phyloP scores from a whole-genome alignment of 1,284 basidiomycete genomes.

The Singerocomus inundabilis region DNA sequence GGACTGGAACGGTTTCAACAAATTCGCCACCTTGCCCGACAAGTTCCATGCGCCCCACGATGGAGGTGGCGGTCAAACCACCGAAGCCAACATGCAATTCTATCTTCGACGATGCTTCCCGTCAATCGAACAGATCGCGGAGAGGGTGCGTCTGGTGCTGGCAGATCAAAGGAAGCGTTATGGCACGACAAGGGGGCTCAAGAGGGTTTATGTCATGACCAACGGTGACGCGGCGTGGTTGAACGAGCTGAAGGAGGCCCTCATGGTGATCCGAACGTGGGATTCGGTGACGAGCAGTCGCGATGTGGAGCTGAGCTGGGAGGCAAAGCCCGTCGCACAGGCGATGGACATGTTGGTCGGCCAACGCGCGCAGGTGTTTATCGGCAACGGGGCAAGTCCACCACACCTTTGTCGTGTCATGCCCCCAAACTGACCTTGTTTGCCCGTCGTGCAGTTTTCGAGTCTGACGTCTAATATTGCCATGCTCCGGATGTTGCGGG shows the following conservation, averaged over 20 bases:
- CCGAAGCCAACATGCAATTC: conserved; percentile 27
- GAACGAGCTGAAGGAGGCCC: conserved; percentile 32
- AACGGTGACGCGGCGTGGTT: conserved; percentile 39
- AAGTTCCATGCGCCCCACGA: conserved; percentile 33
- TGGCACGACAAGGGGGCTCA: conserved; percentile 26
- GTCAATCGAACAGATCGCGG: conserved; percentile 43
- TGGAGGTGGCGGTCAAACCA: conserved; percentile 23
- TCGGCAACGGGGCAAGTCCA: conserved; percentile 57
- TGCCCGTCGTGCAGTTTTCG: too few relatives aligned
- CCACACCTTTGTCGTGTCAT: too few relatives aligned
- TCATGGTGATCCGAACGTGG: conserved; percentile 34
- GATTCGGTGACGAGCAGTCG: conserved; percentile 44
- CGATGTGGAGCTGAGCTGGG: conserved; percentile 44
- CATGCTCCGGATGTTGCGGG: conserved; percentile 47
- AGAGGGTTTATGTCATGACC: conserved; percentile 43
- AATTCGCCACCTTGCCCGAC: conserved; percentile 41
- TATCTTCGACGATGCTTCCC: conserved; percentile 52
- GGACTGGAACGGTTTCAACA: conserved; percentile 43
- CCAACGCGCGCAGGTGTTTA: conserved; percentile 47
- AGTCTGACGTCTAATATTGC: conserved; percentile 55
- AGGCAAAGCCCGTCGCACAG: conserved; percentile 47
- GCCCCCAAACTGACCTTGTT: too few relatives aligned
- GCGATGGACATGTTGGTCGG: conserved; percentile 54
- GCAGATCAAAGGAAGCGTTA: conserved; percentile 22
- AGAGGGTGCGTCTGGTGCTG: conserved; percentile 40